phyloP scores from a whole-genome alignment of 2,329 filamentous ascomycete genomes.

The Colletotrichum karsti region DNA sequence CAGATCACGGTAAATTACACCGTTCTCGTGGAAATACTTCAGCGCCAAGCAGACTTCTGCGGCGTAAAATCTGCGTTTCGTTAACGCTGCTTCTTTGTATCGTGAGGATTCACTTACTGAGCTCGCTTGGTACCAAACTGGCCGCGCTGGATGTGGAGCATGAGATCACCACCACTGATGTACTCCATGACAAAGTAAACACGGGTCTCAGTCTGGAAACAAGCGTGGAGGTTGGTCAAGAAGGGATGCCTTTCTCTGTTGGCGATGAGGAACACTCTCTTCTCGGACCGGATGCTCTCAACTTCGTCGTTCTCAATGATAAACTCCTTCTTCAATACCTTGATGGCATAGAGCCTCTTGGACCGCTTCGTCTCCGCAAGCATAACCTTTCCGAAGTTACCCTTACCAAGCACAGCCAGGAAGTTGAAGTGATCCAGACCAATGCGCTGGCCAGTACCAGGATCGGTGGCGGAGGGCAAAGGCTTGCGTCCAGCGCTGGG shows the following conservation, averaged over 20 bases:
- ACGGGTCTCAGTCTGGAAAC: constrained; percentile 97
- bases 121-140: constrained; percentile 96
- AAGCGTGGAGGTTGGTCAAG: constrained; percentile 92
- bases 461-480: constrained; percentile 74
- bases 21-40: constrained; percentile 99
- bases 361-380: constrained; percentile 94
- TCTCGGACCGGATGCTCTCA: constrained; percentile 96
- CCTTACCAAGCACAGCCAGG: constrained; percentile 95
- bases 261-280: constrained; percentile 94
- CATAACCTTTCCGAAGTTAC: constrained; percentile 99
- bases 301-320: constrained; percentile 99
- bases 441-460: constrained; percentile 83
- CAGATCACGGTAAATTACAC: constrained; percentile 97
- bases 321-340: constrained; percentile 99
- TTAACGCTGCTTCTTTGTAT: not conserved
- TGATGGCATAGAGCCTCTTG: constrained; percentile 95
- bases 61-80: constrained; percentile 82
- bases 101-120: constrained; percentile 70
- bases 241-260: constrained; percentile 98
- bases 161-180: constrained; percentile 96
- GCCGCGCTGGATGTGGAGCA: constrained; percentile 97
- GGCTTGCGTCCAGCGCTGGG: constrained; percentile 56
- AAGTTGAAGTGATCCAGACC: constrained; percentile 99
- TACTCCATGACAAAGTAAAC: constrained; percentile 99
- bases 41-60: constrained; percentile 96